Conservation (phyloP, 2,329 filamentous ascomycete species). For the Aspergillus quadricinctus region DNA sequence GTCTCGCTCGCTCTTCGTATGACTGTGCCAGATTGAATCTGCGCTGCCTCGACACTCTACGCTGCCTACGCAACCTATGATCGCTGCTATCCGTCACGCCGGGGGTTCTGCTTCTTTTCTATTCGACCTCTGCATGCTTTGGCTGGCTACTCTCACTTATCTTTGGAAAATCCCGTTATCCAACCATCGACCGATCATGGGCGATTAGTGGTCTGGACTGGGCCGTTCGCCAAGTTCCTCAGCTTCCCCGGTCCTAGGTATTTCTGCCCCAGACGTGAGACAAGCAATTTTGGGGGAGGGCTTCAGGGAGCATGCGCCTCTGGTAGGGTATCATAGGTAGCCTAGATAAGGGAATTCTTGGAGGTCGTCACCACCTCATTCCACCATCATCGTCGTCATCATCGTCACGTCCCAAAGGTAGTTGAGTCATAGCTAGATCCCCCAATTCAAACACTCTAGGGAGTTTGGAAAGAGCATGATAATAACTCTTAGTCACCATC, state of each 20-base stretch:
- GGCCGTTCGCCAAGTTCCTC: slow-evolving; percentile 11
- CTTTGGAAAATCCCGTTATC: slow-evolving; percentile 3
- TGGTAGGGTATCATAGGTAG: not conserved
- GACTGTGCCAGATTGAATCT: slow-evolving; percentile 8
- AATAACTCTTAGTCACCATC: not conserved
- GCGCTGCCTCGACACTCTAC: slow-evolving; percentile 3
- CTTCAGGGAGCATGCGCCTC: not conserved
- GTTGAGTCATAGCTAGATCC: not conserved
- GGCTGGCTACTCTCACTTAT: slow-evolving; percentile 7
- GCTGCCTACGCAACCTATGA: slow-evolving; percentile 8
- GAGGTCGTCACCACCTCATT: slow-evolving; percentile 7
- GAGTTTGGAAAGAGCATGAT: not conserved
- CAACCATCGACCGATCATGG: slow-evolving; percentile 11
- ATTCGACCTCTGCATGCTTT: slow-evolving; percentile 12
- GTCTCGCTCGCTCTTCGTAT: slow-evolving; percentile 20
- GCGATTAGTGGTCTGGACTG: slow-evolving; percentile 21
- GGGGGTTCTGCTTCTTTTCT: slow-evolving; percentile 5
- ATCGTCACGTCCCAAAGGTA: not conserved
- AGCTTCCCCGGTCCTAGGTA: slow-evolving; percentile 14
- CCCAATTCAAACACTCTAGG: too few species aligned
- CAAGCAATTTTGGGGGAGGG: not conserved
- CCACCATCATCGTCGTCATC: not conserved
- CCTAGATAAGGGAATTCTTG: not conserved
- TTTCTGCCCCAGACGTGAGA: slow-evolving; percentile 8
- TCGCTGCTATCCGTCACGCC: slow-evolving; percentile 11